Base-by-base conservation (phyloP, 495 filamentous ascomycete species). In the Penicillium lividum region DNA sequence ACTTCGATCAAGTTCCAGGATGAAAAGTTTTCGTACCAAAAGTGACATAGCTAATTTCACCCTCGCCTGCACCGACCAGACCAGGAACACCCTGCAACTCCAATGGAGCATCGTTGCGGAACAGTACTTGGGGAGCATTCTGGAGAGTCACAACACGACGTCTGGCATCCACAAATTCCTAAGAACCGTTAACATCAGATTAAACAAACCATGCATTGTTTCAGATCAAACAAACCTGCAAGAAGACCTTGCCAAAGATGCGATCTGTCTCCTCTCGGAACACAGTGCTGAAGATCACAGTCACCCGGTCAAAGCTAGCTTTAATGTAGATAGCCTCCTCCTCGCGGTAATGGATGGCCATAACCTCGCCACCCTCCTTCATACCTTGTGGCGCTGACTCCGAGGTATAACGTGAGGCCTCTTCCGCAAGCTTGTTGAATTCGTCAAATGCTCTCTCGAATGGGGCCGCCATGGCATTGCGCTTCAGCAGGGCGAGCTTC, bases 291-390 rank as follows among this genome's bases (percentile, higher is more conserved):
- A 98, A 98, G 68, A 98, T 98, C 66, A 98, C 93, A 0, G 94
- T 98, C 40, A 98, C 95, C 53, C 94, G 87, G 69, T 98, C 94
- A 71, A 92, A 89, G 72, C 89, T 95, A 33, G 94, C 93, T 74
- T 98, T 97, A 79, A 98, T 91, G 73, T 96, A 98, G 69, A 98
- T 97, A n/a, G 94, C 94, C 70, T 98, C 94, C 77, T 98, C 94
- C 62, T 98, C 95, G 16, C 94, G 87, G 77, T 98, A 98, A 65
- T 97, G 93, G 58, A 98, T 94, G 3, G 93, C 88, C 88, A 94
- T 96, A 27, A 97, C 89, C 62, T 95, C 88, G 40, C 92, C 92
- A 30, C 92, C 91, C 77, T 97, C 93, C 65, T 82, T 76, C 34
- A 95, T 80, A 45, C 92, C 92, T 68, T 93, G 88, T 1, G 94